Base-by-base conservation (phyloP, 176 grass and related monocot species). In the Paspalum vaginatum region DNA sequence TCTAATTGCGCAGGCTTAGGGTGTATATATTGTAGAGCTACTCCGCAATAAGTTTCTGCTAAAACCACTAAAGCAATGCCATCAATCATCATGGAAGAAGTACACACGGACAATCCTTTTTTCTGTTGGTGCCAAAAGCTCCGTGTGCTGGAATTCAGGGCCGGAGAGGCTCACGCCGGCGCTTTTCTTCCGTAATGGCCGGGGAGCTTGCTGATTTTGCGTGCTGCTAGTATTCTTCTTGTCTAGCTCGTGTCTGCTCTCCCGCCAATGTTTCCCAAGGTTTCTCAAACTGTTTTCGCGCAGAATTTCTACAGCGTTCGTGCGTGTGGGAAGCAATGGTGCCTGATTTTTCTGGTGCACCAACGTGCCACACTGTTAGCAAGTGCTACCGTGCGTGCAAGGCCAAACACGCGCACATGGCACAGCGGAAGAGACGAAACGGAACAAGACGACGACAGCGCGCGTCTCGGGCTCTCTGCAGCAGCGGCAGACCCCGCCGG, bases 211-310 rank as follows among this genome's bases (percentile, higher is more conserved):
- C 14, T 48, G 26, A 20, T 70, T 81, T 39, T 9, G 43, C 50
- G 17, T 1, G 2, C 18, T 17, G 11, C 55, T 32, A 32, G 32
- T 32, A 17, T 39, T 44, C n/a, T 14, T 50, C 8, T 74, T 40
- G 43, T 81, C 67, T 4, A 41, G 32, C 47, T 17, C 7, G 68
- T 73, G 78, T 70, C 79, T 37, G 9, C 32, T 55, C 37, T 74
- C n/a, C 6, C 27, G 25, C 45, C 44, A 11, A 17, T 39, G 40
- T 59, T 59, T 37, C 24, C 42, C 17, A 43, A 22, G 15, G 9
- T 68, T 57, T n/a, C n/a, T 51, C 26, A 48, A 62, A 63, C 1
- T 48, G 54, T 60, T 76, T 3, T 45, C 37, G 5, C 2, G 4
- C 18, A 44, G 42, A 8, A 14, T 74, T 57, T 59, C 53, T 45